Evolutionary conservation across 306 rosid genomes (phyloP).

Genomic region (Trifolium pratense): DNA sequence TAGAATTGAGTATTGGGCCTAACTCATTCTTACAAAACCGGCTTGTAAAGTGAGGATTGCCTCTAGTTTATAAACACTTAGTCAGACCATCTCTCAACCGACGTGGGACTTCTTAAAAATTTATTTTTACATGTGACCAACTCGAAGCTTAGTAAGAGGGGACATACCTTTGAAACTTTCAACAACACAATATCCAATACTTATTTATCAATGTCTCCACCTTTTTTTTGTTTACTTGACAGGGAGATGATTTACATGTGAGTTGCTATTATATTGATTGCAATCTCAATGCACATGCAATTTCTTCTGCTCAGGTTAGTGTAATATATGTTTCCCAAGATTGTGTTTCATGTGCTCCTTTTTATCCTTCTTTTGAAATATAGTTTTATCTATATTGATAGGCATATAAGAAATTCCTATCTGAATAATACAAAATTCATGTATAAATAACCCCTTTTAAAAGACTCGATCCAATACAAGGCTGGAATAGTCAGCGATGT

Average conservation of each 20-base stretch:
- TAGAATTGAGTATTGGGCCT: no score
- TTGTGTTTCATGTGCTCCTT: neutral
- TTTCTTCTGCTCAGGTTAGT: conserved; percentile 91
- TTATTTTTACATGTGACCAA: no score
- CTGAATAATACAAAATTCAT: neutral
- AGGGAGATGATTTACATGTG: conserved; percentile 87
- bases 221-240: conserved; percentile 41
- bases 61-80: no score
- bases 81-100: no score
- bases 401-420: neutral
- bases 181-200: neutral
- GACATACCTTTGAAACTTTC: neutral
- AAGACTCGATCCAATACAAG: no score
- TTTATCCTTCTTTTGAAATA: conserved; percentile 15
- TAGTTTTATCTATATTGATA: neutral
- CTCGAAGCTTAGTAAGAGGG: no score
- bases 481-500: no score
- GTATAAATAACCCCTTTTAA: no score
- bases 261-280: conserved; percentile 85
- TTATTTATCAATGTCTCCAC: neutral
- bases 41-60: no score
- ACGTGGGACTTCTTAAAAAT: no score
- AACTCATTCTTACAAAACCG: no score
- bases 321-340: conserved; percentile 20
- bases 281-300: conserved; percentile 76